These are phyloP conservation scores for Dendrocalamus sinicus DNA, from an alignment of 176 grass and related monocot genomes.

Conservation along the genomic window DNA sequence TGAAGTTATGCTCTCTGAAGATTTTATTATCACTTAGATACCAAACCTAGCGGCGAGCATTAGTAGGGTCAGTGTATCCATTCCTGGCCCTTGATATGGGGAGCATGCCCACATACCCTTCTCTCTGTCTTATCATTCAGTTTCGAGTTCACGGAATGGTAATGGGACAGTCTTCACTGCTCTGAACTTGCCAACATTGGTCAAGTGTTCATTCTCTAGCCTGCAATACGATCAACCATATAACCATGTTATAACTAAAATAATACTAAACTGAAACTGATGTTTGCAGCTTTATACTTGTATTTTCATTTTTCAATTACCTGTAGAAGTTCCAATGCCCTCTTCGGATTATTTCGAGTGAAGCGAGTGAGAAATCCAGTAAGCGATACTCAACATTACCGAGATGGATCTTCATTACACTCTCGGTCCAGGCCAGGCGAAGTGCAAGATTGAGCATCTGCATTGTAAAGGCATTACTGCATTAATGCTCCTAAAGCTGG, in stretches of 20 bases:
- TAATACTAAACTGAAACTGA: neutral
- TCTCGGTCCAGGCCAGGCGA: slow-evolving; percentile 85
- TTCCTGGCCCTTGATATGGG: slow-evolving; percentile 38
- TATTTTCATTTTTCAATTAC: slow-evolving; percentile 37
- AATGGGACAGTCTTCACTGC: slow-evolving; percentile 79
- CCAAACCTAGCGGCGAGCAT: slow-evolving; percentile 28
- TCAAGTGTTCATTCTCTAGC: slow-evolving; percentile 92
- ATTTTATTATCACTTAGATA: slow-evolving; percentile 53
- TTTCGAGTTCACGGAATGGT: slow-evolving; percentile 83
- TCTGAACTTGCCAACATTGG: slow-evolving; percentile 87
- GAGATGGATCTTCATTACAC: slow-evolving; percentile 67
- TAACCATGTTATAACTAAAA: neutral
- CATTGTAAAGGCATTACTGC: neutral
- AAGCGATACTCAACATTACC: slow-evolving; percentile 53
- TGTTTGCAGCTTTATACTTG: neutral
- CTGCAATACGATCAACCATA: slow-evolving; percentile 33
- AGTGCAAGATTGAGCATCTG: slow-evolving; percentile 81
- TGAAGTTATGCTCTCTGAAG: slow-evolving; percentile 44
- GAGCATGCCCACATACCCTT: slow-evolving; percentile 1
- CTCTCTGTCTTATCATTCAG: slow-evolving; percentile 51
- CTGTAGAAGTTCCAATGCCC: slow-evolving; percentile 98
- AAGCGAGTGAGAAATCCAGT: slow-evolving; percentile 78
- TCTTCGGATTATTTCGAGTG: slow-evolving; percentile 78
- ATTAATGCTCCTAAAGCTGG: slow-evolving; percentile 30
- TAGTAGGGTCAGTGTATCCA: slow-evolving; percentile 2